phyloP scores from a whole-genome alignment of 2,329 filamentous ascomycete species.

The Cladosporium cucumerinum region DNA sequence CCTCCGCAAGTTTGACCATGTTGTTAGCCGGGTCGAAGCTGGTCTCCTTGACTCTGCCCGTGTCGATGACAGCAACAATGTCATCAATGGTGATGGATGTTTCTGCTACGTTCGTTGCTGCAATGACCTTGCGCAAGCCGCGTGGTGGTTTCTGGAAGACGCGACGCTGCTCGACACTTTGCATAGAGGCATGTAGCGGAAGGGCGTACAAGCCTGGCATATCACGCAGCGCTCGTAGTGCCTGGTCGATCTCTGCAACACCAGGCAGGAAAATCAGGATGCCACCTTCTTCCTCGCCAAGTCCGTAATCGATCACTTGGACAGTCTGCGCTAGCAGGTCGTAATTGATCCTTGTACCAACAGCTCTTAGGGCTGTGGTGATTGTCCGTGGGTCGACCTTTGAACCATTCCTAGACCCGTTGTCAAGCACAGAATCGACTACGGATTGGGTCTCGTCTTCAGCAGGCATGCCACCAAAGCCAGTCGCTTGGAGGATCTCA shows the following conservation, averaged over 20 bases:
- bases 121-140: constrained; percentile 86
- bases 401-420: constrained; percentile 22
- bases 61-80: constrained; percentile 93
- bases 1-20: constrained; percentile 90
- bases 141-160: constrained; percentile 75
- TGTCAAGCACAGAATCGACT: constrained; percentile 39
- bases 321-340: constrained; percentile 78
- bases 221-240: constrained; percentile 64
- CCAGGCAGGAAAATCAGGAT: constrained; percentile 96
- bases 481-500: constrained; percentile 76
- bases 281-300: constrained; percentile 71
- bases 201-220: constrained; percentile 70
- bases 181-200: constrained; percentile 86
- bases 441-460: constrained; percentile 38
- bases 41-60: constrained; percentile 92
- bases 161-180: constrained; percentile 79
- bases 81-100: constrained; percentile 99
- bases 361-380: constrained; percentile 41
- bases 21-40: constrained; percentile 89
- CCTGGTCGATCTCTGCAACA: constrained; percentile 83
- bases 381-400: constrained; percentile 29
- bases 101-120: constrained; percentile 94
- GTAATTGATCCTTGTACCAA: constrained; percentile 84
- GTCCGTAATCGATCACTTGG: constrained; percentile 72
- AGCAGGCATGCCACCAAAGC: constrained; percentile 55